phyloP scores from a whole-genome alignment of 441 rosid genomes.

The Geranium incanum region DNA sequence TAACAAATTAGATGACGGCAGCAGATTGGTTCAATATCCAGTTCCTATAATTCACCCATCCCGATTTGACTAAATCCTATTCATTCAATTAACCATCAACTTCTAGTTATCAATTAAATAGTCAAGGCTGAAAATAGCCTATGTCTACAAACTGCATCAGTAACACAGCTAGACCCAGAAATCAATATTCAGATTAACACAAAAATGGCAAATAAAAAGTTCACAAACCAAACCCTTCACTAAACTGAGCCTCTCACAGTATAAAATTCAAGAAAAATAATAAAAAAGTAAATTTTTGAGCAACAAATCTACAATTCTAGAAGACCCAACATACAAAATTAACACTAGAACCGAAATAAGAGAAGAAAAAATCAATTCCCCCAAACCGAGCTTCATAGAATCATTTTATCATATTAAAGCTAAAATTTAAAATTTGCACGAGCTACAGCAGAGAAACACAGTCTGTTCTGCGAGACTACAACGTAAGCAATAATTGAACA shows the following conservation, averaged over 20 bases:
- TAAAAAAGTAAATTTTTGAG: background rate
- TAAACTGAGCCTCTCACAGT: background rate
- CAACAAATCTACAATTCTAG: background rate
- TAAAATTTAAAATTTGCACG: no score
- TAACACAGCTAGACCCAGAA: background rate
- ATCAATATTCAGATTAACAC: background rate
- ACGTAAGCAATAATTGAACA: no score
- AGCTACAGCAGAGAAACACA: no score
- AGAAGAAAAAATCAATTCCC: background rate
- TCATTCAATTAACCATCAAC: background rate
- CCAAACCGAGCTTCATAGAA: background rate
- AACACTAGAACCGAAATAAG: background rate
- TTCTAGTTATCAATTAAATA: background rate
- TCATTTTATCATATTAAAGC: no score
- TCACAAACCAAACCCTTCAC: background rate
- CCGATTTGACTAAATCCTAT: background rate
- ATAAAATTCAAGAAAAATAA: background rate
- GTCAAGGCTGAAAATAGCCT: background rate
- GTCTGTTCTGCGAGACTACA: no score
- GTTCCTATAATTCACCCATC: background rate
- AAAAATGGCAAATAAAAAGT: background rate
- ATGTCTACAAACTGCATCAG: background rate
- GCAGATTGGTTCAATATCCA: background rate
- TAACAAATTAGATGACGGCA: background rate
- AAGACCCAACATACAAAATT: background rate